Percentiles rank a stretch among this genome's conserved stretches.
Conservation (phyloP, 2,329 filamentous ascomycete genomes). For the Cryphonectria parasitica region DNA sequence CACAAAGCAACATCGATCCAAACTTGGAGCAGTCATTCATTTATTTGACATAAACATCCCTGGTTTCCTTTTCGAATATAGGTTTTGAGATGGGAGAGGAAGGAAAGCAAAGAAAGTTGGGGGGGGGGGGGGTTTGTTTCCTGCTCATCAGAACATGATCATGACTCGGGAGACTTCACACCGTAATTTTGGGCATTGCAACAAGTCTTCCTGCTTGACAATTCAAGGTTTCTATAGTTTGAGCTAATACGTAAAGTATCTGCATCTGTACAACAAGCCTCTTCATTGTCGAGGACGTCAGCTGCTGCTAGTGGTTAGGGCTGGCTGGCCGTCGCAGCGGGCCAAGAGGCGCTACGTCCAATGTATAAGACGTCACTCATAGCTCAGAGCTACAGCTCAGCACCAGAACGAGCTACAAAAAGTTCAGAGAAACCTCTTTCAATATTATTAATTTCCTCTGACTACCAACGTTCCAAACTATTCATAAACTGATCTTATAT, state of each 20-base stretch:
- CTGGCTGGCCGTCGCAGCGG: not conserved
- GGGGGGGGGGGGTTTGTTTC: too few species aligned
- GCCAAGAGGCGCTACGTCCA: not conserved
- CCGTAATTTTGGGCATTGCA: not conserved
- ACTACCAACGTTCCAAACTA: not conserved
- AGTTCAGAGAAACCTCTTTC: not conserved
- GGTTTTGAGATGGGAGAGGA: not conserved
- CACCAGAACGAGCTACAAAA: not conserved
- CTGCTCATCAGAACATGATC: not conserved
- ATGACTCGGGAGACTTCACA: not conserved
- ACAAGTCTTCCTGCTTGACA: not conserved
- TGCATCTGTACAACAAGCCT: not conserved
- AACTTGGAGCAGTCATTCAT: too few species aligned
- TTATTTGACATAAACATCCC: not conserved
- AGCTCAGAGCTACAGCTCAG: not conserved
- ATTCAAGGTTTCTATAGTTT: not conserved
- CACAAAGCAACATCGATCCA: too few species aligned
- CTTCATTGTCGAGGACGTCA: slow-evolving; percentile 12
- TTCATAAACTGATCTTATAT: not conserved
- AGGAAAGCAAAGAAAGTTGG: too few species aligned
- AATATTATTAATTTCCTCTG: not conserved
- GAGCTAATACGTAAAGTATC: not conserved
- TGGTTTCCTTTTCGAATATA: not conserved
- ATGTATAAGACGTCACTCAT: slow-evolving; percentile 5
- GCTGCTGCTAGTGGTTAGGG: slow-evolving; percentile 1